Evolutionary conservation across 2,329 filamentous ascomycete genomes (phyloP).

Genomic region (Helotiales sp.): DNA sequence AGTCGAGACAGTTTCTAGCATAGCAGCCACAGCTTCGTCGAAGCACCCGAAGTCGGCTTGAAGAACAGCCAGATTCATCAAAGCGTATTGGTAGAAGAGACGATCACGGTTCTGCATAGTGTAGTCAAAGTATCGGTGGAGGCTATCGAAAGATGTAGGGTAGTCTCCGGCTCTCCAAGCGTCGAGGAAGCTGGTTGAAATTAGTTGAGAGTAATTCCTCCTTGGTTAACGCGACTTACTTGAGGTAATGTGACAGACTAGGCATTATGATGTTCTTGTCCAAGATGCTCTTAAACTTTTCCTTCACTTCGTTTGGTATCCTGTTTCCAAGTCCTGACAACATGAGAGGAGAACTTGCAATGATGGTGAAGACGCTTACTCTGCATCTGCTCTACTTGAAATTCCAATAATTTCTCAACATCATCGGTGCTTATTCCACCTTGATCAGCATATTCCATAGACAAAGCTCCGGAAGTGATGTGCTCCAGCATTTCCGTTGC

Average conservation of each 20-base stretch:
- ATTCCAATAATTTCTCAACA: slow-evolving; percentile 80
- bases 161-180: slow-evolving; percentile 92
- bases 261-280: slow-evolving; percentile 70
- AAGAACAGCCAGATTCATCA: slow-evolving; percentile 90
- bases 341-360: not conserved
- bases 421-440: slow-evolving; percentile 74
- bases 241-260: slow-evolving; percentile 76
- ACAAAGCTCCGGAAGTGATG: slow-evolving; percentile 39
- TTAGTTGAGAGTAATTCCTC: slow-evolving; percentile 23
- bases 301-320: slow-evolving; percentile 74
- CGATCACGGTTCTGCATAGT: slow-evolving; percentile 85
- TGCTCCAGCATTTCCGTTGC: slow-evolving; percentile 48
- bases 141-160: slow-evolving; percentile 83
- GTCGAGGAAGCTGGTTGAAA: slow-evolving; percentile 73
- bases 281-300: slow-evolving; percentile 72
- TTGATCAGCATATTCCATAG: slow-evolving; percentile 39
- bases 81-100: slow-evolving; percentile 90
- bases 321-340: slow-evolving; percentile 72
- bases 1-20: slow-evolving; percentile 94
- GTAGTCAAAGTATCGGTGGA: slow-evolving; percentile 97
- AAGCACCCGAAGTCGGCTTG: slow-evolving; percentile 95
- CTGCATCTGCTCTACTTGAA: slow-evolving; percentile 87
- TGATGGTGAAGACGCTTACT: slow-evolving; percentile 53
- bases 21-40: slow-evolving; percentile 86
- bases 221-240: slow-evolving; percentile 49